Percentiles rank a stretch among this genome's conserved stretches.
Conservation (phyloP, 2,329 filamentous ascomycete species). For the Periconia sp. region DNA sequence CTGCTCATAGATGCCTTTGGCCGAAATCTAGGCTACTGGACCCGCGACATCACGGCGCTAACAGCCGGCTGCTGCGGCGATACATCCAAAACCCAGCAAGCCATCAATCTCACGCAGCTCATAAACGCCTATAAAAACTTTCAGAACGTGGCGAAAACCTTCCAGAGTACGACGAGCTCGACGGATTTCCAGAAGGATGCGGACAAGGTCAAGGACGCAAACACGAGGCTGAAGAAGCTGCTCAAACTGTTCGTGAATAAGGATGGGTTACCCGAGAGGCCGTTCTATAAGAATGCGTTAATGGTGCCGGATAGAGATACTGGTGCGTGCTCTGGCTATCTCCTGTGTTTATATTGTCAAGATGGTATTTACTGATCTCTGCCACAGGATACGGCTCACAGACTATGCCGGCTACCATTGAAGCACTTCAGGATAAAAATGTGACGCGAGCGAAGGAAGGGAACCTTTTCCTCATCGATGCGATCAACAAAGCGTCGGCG, state of each 20-base stretch:
- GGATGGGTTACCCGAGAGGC: conserved; percentile 9
- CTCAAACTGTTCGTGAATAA: conserved; percentile 10
- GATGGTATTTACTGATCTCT: background rate
- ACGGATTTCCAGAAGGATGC: conserved; percentile 3
- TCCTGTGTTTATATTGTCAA: background rate
- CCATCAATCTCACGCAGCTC: conserved; percentile 2
- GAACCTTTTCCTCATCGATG: conserved; percentile 12
- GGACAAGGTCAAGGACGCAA: conserved; percentile 1
- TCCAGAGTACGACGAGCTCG: background rate
- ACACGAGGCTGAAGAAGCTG: conserved; percentile 7
- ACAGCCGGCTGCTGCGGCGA: conserved; percentile 1
- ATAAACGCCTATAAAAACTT: conserved; percentile 4
- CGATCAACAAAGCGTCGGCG: conserved; percentile 6
- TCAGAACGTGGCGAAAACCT: conserved; percentile 4
- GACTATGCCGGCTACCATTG: conserved; percentile 6
- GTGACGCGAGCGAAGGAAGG: conserved; percentile 10
- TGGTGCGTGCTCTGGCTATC: background rate
- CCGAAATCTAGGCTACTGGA: conserved; percentile 12
- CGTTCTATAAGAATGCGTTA: conserved; percentile 15
- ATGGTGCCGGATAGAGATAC: conserved; percentile 16
- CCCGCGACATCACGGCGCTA: conserved; percentile 5
- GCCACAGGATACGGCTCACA: conserved; percentile 12
- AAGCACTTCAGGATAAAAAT: conserved; percentile 12
- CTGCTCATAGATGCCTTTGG: conserved; percentile 30
- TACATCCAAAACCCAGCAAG: conserved; percentile 3